Evolutionary conservation across 2,329 filamentous ascomycete genomes (phyloP).

Genomic region (Ophiostoma himal-ulmi): DNA sequence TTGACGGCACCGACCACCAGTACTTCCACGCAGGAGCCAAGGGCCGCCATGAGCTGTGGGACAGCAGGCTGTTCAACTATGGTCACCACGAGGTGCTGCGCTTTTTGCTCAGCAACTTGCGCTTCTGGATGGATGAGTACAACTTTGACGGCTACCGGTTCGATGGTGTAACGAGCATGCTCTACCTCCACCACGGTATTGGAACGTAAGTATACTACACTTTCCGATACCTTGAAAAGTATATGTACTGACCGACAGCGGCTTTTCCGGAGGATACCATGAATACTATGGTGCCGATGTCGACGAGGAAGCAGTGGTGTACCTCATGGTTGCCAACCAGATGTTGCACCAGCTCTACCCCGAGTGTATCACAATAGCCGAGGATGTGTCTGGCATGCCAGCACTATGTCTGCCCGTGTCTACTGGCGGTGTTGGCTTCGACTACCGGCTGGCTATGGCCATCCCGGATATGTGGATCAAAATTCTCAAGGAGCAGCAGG

Average conservation of each 20-base stretch:
- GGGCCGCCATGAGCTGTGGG: constrained; percentile 89
- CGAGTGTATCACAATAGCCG: constrained; percentile 81
- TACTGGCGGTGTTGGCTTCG: constrained; percentile 88
- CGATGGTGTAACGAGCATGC: constrained; percentile 97
- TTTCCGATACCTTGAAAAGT: background rate
- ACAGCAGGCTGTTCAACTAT: constrained; percentile 96
- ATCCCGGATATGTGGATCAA: constrained; percentile 99
- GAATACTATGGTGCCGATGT: constrained; percentile 90
- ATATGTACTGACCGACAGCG: constrained; percentile 44
- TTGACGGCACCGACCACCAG: constrained; percentile 88
- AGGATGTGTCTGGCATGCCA: constrained; percentile 98
- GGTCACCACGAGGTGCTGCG: constrained; percentile 87
- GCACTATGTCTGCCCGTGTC: constrained; percentile 83
- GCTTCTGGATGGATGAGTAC: constrained; percentile 99
- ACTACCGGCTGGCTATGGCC: constrained; percentile 96
- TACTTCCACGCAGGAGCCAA: constrained; percentile 89
- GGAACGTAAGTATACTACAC: constrained; percentile 63
- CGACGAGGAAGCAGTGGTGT: constrained; percentile 89
- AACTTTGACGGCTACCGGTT: constrained; percentile 95
- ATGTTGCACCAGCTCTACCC: constrained; percentile 90
- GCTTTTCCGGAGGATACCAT: constrained; percentile 95
- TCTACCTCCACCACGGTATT: constrained; percentile 92
- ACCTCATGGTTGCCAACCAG: constrained; percentile 94
- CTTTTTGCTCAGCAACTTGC: constrained; percentile 91
- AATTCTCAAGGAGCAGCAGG: constrained; percentile 86